These are phyloP conservation scores for Naumovozyma castellii DNA, from an alignment of 805 yeast genomes.

Conservation along the genomic window DNA sequence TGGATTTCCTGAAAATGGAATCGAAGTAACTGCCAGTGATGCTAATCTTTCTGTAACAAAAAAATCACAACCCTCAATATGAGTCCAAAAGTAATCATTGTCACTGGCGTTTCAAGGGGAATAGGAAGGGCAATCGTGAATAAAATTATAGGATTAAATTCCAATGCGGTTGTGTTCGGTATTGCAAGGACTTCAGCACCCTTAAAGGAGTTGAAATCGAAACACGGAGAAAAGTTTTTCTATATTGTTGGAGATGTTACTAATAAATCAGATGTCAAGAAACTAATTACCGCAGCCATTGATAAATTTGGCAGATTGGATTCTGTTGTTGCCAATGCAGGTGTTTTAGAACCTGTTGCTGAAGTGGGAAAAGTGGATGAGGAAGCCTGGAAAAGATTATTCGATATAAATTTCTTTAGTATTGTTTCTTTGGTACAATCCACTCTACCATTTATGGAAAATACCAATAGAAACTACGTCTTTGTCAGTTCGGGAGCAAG, in stretches of 20 bases:
- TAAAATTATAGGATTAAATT: constrained; percentile 32
- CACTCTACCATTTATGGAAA: constrained; percentile 48
- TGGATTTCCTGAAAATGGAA: too few species aligned
- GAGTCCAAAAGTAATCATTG: constrained; percentile 30
- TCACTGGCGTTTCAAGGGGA: constrained; percentile 64
- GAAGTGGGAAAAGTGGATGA: constrained; percentile 35
- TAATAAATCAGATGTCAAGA: constrained; percentile 22
- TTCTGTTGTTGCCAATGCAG: constrained; percentile 70
- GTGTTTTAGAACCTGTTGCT: constrained; percentile 71
- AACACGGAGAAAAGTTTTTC: constrained; percentile 43
- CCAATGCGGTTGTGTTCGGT: constrained; percentile 44
- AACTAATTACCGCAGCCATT: constrained; percentile 39
- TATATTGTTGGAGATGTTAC: constrained; percentile 55
- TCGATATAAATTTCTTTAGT: constrained; percentile 72
- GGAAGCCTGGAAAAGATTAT: constrained; percentile 51
- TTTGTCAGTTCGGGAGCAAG: constrained; percentile 89
- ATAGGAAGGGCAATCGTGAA: constrained; percentile 73
- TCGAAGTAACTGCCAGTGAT: too few species aligned
- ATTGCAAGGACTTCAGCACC: constrained; percentile 57
- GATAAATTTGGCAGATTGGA: constrained; percentile 48
- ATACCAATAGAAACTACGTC: constrained; percentile 53
- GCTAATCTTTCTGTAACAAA: too few species aligned
- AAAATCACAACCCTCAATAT: not conserved
- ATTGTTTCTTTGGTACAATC: constrained; percentile 48
- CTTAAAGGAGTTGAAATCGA: constrained; percentile 34